Conservation (phyloP, 2,329 filamentous ascomycete genomes). For the Zarea fungicola region DNA sequence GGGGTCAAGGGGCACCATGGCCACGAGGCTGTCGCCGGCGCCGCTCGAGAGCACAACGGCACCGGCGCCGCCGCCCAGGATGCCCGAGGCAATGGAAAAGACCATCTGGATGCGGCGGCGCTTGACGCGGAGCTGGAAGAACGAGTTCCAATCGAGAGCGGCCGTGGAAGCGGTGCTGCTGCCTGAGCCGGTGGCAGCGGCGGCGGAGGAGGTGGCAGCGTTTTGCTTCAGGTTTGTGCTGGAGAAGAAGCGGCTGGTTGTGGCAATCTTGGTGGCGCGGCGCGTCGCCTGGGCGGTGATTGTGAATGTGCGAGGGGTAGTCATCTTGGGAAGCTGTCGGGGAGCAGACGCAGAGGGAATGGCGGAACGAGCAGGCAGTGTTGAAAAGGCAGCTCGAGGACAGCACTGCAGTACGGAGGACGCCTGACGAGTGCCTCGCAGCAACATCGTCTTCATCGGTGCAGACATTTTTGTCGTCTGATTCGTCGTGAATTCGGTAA, state of each 20-base stretch:
- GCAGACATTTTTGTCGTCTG: slow-evolving; percentile 4
- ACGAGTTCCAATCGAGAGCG: slow-evolving; percentile 80
- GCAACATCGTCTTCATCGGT: slow-evolving; percentile 10
- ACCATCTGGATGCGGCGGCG: slow-evolving; percentile 78
- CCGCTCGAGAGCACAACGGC: slow-evolving; percentile 63
- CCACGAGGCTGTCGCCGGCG: slow-evolving; percentile 65
- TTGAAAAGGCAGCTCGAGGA: slow-evolving; percentile 3
- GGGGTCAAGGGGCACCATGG: slow-evolving; percentile 77
- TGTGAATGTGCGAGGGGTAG: slow-evolving; percentile 15
- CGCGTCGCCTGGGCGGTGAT: slow-evolving; percentile 6
- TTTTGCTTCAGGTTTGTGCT: slow-evolving; percentile 15
- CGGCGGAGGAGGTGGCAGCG: slow-evolving; percentile 20
- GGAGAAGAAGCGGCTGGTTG: slow-evolving; percentile 18
- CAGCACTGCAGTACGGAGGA: not conserved
- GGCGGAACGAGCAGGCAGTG: not conserved
- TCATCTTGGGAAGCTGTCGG: not conserved
- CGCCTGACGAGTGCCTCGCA: slow-evolving; percentile 6
- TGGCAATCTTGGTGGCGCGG: slow-evolving; percentile 6
- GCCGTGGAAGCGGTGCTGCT: slow-evolving; percentile 24
- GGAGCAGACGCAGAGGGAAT: not conserved
- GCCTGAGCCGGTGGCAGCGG: slow-evolving; percentile 23
- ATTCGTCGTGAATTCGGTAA: too few relatives aligned
- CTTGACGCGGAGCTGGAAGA: slow-evolving; percentile 83
- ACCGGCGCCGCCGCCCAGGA: slow-evolving; percentile 57
- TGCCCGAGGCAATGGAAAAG: slow-evolving; percentile 64